phyloP scores from a whole-genome alignment of 2,329 filamentous ascomycete genomes.

The Aureobasidium sp. region DNA sequence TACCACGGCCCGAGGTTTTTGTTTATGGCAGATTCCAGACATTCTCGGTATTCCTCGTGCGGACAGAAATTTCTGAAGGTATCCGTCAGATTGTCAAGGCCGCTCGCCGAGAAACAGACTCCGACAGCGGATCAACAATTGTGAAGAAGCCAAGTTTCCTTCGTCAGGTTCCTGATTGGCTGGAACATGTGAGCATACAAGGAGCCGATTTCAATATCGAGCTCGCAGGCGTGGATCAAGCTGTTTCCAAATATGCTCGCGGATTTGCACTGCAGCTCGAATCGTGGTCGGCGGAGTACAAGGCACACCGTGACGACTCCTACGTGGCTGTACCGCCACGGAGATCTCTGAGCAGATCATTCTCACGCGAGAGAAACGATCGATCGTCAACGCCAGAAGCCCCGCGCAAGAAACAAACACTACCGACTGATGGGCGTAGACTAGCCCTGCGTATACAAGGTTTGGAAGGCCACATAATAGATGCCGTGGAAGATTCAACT shows the following conservation, averaged over 20 bases:
- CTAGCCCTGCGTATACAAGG: conserved; percentile 73
- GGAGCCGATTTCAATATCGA: conserved; percentile 85
- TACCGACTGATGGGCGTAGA: conserved; percentile 61
- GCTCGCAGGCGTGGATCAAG: conserved; percentile 76
- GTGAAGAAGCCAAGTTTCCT: conserved; percentile 57
- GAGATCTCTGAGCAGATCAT: conserved; percentile 53
- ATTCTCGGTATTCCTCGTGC: conserved; percentile 79
- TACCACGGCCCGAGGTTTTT: conserved; percentile 76
- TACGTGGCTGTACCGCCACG: conserved; percentile 50
- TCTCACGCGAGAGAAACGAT: conserved; percentile 7
- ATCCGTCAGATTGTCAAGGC: conserved; percentile 85
- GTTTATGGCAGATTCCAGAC: conserved; percentile 74
- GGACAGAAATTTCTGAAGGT: conserved; percentile 86
- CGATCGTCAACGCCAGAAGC: conserved; percentile 45
- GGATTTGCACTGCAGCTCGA: conserved; percentile 82
- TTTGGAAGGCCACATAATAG: conserved; percentile 83
- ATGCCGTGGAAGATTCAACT: conserved; percentile 76
- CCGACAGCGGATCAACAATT: conserved; percentile 23
- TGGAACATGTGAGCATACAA: conserved; percentile 74
- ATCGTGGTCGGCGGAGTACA: conserved; percentile 81
- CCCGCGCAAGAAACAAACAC: conserved; percentile 27
- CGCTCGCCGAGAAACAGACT: conserved; percentile 60
- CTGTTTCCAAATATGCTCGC: conserved; percentile 71
- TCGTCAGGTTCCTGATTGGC: conserved; percentile 71
- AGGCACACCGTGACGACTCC: conserved; percentile 59